Percentiles rank a stretch among this genome's conserved stretches.
Evolutionary conservation across 2,329 filamentous ascomycete species (phyloP).

Genomic region (Arthrobotrys entomopaga): DNA sequence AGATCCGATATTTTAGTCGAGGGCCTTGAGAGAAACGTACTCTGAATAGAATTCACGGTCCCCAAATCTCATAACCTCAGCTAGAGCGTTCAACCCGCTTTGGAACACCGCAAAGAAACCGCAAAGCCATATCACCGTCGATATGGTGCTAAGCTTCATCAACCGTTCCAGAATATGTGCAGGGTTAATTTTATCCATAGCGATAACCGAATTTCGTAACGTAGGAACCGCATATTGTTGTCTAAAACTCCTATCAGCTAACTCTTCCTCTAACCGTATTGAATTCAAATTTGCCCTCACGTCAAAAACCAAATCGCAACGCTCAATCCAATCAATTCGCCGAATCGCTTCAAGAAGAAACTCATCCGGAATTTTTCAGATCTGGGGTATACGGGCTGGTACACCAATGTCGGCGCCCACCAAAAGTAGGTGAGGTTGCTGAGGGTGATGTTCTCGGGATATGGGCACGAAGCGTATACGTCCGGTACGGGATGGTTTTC

Average conservation of each 20-base stretch:
- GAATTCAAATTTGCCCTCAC: slow-evolving; percentile 62
- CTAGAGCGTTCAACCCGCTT: slow-evolving; percentile 87
- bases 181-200: slow-evolving; percentile 82
- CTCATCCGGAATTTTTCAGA: slow-evolving; percentile 82
- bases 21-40: slow-evolving; percentile 50
- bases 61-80: slow-evolving; percentile 87
- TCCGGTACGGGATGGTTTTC: slow-evolving; percentile 78
- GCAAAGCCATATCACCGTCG: slow-evolving; percentile 88
- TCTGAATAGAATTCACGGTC: slow-evolving; percentile 96
- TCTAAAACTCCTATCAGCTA: slow-evolving; percentile 5
- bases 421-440: slow-evolving; percentile 92
- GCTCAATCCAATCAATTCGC: slow-evolving; percentile 79
- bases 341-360: slow-evolving; percentile 84
- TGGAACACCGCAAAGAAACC: slow-evolving; percentile 94
- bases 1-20: not conserved
- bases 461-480: slow-evolving; percentile 83
- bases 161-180: slow-evolving; percentile 85
- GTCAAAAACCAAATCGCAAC: slow-evolving; percentile 95
- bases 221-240: slow-evolving; percentile 92
- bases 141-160: slow-evolving; percentile 95
- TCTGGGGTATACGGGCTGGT: slow-evolving; percentile 95
- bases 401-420: slow-evolving; percentile 96
- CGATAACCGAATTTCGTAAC: slow-evolving; percentile 86
- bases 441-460: slow-evolving; percentile 89
- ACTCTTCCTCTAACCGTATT: not conserved